Base-by-base conservation (phyloP, 2,329 filamentous ascomycete genomes). In the Acrodontium crateriforme region DNA sequence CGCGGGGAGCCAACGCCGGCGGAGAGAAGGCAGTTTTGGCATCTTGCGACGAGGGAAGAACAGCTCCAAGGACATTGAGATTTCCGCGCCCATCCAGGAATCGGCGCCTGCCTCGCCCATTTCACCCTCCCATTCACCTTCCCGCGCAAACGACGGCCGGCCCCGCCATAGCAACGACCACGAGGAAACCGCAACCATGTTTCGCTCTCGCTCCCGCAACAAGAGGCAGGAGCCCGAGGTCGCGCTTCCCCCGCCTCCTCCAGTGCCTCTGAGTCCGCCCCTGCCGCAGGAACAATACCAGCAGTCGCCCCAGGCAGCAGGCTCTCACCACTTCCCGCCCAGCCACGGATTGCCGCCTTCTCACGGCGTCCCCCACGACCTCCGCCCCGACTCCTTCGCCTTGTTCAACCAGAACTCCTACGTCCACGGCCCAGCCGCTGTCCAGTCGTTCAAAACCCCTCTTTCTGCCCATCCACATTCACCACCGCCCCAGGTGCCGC, bases 351-450 rank as follows among this genome's bases (percentile, higher is more conserved):
- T 50, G 55, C 44, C 59, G 47, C 38, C 66, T 49, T 47, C 57
- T 49, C 44, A 62, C 60, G 49, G 74, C 31, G 61, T 67, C 39
- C 63, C 61, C 10, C 74, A 74, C 45, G 72, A 72, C 36, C 76
- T 81, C 31, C 77, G 82, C 31, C 58, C 69, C 27, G 63, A 80
- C 43, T 70, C 69, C 6, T 54, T 71, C 34, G 67, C 69, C 41
- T 71, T 71, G 45, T 40, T 67, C 71, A 31, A 63, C 62, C 26
- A 28, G 22, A 32, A 42, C 16, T 39, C 42, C 44, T 40, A 29
- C 35, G 42, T 50, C 31, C 47, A 55, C 32, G 50, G 56, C 29
- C 27, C 29, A 32, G 20, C 34, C 35, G 45, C n/a, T n/a, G n/a
- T n/a, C n/a, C n/a, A n/a, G n/a, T n/a, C n/a, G n/a, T n/a, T n/a